phyloP scores from a whole-genome alignment of 768 basidiomycete species.

The Xerocomus potaroensis region DNA sequence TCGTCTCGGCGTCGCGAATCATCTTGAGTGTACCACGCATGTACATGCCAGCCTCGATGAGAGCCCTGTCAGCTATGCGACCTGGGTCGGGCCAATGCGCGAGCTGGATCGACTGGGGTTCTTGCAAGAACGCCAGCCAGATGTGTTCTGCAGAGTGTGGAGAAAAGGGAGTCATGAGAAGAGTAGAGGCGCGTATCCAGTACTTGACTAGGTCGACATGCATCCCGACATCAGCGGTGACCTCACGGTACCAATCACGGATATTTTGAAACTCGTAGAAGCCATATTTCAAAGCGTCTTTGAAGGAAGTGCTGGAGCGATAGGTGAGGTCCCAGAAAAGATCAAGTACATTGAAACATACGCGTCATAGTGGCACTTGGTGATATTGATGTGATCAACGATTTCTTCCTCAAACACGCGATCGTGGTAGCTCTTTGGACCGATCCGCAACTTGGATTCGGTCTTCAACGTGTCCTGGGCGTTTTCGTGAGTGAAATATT shows the following conservation, averaged over 20 bases:
- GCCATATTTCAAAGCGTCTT: constrained; percentile 91
- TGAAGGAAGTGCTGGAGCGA: constrained; percentile 76
- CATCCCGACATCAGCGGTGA: constrained; percentile 86
- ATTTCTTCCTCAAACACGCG: constrained; percentile 88
- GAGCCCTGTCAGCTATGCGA: constrained; percentile 52
- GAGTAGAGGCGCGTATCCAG: constrained; percentile 79
- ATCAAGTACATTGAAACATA: constrained; percentile 39
- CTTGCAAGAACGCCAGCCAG: constrained; percentile 70
- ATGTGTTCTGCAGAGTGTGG: constrained; percentile 95
- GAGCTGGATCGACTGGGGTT: constrained; percentile 71
- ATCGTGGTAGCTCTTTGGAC: constrained; percentile 79
- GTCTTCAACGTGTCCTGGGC: constrained; percentile 76
- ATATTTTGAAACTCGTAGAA: constrained; percentile 93
- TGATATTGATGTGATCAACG: constrained; percentile 76
- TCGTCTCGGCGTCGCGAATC: constrained; percentile 83
- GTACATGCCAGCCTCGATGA: constrained; percentile 75
- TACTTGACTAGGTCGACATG: constrained; percentile 80
- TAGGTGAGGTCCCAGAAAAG: background rate
- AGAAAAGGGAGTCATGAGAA: constrained; percentile 82
- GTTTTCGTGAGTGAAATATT: background rate
- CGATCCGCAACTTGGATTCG: constrained; percentile 65
- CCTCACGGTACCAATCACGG: constrained; percentile 95
- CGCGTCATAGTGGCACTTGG: constrained; percentile 78
- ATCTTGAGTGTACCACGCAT: constrained; percentile 89
- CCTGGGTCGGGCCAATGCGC: constrained; percentile 79